Percentiles rank a stretch among this genome's conserved stretches.
Evolutionary conservation across 2,329 filamentous ascomycete genomes (phyloP).

Genomic region (Apiospora pterosperma): DNA sequence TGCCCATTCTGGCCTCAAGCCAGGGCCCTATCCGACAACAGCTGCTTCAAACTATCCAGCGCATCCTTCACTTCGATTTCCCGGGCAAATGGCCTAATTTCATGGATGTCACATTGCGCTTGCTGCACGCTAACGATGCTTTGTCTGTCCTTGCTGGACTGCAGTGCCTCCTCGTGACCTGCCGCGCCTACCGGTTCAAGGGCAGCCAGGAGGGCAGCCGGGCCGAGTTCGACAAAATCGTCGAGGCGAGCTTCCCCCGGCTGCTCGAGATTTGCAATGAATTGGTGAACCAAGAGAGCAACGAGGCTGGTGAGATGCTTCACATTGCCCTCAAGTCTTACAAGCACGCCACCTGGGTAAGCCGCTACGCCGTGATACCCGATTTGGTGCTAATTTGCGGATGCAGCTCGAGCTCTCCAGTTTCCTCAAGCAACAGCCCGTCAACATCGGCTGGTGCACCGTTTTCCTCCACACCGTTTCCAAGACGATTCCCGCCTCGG

Average conservation of each 20-base stretch:
- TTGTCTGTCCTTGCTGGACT: constrained; percentile 87
- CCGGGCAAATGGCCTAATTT: constrained; percentile 92
- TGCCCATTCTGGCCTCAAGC: constrained; percentile 82
- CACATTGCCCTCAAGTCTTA: constrained; percentile 93
- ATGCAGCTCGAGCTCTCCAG: constrained; percentile 78
- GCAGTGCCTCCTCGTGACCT: constrained; percentile 91
- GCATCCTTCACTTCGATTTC: constrained; percentile 94
- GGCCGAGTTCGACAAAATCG: constrained; percentile 89
- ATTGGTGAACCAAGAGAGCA: constrained; percentile 83
- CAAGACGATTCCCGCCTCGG: constrained; percentile 75
- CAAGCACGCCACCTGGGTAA: constrained; percentile 95
- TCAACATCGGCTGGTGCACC: constrained; percentile 93
- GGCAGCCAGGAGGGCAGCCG: constrained; percentile 70
- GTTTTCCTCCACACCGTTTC: constrained; percentile 88
- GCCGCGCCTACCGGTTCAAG: constrained; percentile 94
- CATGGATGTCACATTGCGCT: constrained; percentile 85
- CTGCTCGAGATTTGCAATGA: constrained; percentile 83
- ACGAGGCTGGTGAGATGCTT: constrained; percentile 96
- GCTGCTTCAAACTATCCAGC: constrained; percentile 89
- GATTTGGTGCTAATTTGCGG: constrained; percentile 1
- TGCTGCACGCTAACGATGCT: constrained; percentile 83
- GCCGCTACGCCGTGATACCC: constrained; percentile 29
- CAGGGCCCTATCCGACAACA: constrained; percentile 83
- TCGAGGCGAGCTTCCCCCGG: constrained; percentile 85
- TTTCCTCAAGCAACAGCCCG: constrained; percentile 72